These are phyloP conservation scores for Neostapfia colusana DNA, from an alignment of 176 grass and related monocot species.

Conservation along the genomic window DNA sequence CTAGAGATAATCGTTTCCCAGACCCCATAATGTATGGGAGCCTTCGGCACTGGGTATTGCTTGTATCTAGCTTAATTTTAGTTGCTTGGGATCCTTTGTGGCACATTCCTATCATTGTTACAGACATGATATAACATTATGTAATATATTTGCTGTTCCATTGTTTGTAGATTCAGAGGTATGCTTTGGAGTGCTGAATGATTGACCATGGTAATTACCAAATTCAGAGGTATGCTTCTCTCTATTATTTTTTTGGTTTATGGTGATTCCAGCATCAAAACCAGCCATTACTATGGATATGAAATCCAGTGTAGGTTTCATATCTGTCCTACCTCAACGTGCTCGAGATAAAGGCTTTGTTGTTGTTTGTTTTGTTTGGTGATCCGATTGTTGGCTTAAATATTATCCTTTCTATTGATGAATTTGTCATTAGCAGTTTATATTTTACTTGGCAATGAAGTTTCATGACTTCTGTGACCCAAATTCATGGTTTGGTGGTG, in stretches of 20 bases:
- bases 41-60: no score
- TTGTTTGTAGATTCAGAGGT: slow-evolving; percentile 59
- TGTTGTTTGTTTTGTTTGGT: no score
- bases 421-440: slow-evolving; percentile 3
- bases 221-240: no score
- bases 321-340: no score
- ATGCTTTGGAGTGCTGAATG: slow-evolving; percentile 56
- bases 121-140: slow-evolving; percentile 18
- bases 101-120: neutral
- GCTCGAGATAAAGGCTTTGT: no score
- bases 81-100: neutral
- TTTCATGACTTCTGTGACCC: neutral
- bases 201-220: slow-evolving; percentile 37
- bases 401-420: neutral
- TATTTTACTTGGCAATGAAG: slow-evolving; percentile 14
- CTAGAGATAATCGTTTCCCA: no score
- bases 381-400: slow-evolving; percentile 16
- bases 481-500: slow-evolving; percentile 21
- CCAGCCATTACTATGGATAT: no score
- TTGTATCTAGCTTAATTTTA: slow-evolving; percentile 20
- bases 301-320: no score
- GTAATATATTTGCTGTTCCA: slow-evolving; percentile 28
- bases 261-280: no score
- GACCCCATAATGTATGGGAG: no score
- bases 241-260: slow-evolving; percentile 21